Conservation (phyloP, 306 rosid species). For the Psophocarpus tetragonolobus region DNA sequence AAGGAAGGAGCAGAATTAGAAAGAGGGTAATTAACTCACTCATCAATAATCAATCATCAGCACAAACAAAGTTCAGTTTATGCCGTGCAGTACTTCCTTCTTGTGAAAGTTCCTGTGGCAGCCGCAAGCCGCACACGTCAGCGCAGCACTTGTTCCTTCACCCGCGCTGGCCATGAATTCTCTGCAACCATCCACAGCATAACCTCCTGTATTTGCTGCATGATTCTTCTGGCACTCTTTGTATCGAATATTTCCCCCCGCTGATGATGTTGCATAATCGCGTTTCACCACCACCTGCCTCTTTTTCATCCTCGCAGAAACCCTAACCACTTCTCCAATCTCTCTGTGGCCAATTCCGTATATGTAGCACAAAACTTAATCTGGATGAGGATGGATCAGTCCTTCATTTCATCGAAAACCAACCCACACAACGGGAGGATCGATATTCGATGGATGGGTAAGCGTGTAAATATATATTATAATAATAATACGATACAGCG, state of each 20-base stretch:
- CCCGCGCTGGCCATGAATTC: conserved; percentile 75
- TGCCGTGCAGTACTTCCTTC: conserved; percentile 48
- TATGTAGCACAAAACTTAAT: background rate
- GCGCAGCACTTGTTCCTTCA: conserved; percentile 61
- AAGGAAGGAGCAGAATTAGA: background rate
- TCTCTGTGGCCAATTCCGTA: background rate
- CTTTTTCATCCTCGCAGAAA: conserved; percentile 67
- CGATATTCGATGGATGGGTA: no score
- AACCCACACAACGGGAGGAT: background rate
- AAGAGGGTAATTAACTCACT: background rate
- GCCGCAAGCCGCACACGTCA: conserved; percentile 86
- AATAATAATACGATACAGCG: background rate
- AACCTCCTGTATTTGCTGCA: conserved; percentile 86
- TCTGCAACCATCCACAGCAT: conserved; percentile 89
- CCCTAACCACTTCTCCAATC: background rate
- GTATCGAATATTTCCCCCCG: conserved; percentile 47
- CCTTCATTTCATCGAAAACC: background rate
- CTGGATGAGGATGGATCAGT: background rate
- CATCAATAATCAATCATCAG: background rate
- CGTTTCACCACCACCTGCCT: conserved; percentile 63
- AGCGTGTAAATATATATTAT: background rate
- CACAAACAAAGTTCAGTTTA: background rate
- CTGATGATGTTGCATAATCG: conserved; percentile 48
- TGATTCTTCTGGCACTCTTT: conserved; percentile 93
- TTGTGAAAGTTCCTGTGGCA: conserved; percentile 86